A percentile compares a stretch with the other conserved stretches of the same genome.
phyloP scores from a whole-genome alignment of 306 rosid genomes.

The Oemleria cerasiformis region DNA sequence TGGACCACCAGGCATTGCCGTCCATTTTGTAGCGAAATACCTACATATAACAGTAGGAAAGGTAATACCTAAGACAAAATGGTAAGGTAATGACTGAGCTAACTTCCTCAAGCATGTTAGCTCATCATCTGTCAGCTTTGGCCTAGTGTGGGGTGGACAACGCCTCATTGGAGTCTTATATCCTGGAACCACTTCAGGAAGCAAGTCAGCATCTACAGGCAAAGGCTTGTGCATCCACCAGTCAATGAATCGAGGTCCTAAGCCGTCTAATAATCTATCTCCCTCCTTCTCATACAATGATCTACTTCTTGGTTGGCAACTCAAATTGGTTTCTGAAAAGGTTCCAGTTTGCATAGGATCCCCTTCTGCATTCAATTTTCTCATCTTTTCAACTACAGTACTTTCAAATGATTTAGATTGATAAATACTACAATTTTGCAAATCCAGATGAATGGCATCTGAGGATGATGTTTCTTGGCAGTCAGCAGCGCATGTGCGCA shows the following conservation, averaged over 20 bases:
- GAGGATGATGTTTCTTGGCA: constrained; percentile 20
- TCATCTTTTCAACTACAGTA: constrained; percentile 23
- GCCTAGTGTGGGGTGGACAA: constrained; percentile 51
- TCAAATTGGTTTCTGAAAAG: constrained; percentile 15
- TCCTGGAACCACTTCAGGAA: constrained; percentile 73
- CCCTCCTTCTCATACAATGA: constrained; percentile 81
- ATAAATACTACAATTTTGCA: constrained; percentile 24
- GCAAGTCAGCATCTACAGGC: constrained; percentile 90
- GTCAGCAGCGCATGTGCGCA: constrained; percentile 19
- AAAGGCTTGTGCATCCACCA: constrained; percentile 96
- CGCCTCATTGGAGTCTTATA: constrained; percentile 64
- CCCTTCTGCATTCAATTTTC: constrained; percentile 17
- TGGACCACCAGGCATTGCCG: not conserved
- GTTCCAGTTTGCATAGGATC: constrained; percentile 23
- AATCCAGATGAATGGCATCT: constrained; percentile 25
- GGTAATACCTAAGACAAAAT: constrained; percentile 80
- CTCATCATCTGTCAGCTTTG: constrained; percentile 54
- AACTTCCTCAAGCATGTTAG: constrained; percentile 67
- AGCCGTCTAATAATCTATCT: constrained; percentile 70
- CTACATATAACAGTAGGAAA: constrained; percentile 22
- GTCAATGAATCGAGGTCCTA: constrained; percentile 87
- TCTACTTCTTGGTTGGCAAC: constrained; percentile 31
- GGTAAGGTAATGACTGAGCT: constrained; percentile 70
- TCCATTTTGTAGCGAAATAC: not conserved
- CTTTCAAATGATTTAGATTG: constrained; percentile 20